Base-by-base conservation (phyloP, 495 filamentous ascomycete genomes). In the Geoglossum glabrum region DNA sequence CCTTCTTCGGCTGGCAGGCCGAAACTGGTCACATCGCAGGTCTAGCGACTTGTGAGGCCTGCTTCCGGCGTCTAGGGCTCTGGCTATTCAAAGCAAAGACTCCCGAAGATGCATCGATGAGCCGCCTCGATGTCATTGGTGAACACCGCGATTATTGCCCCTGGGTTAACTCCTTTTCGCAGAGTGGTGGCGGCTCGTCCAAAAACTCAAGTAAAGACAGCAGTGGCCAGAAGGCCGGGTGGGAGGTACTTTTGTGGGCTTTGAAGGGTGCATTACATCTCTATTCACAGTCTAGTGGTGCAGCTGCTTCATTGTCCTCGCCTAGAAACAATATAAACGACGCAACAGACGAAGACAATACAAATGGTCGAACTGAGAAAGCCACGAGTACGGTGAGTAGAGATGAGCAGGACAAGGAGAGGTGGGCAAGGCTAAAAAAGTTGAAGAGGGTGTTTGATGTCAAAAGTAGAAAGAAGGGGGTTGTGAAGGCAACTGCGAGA, bases 1-100 rank as follows among this genome's bases (percentile, higher is more conserved):
- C 90, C 1, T 69, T 95, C 15, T 83, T 88, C 57, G 92, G 92
- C 59, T 98, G 92, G 93, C 78, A 85, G 61, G 79, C 79, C 46
- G 77, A 83, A 26, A 72, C 86, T 64, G 75, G 76, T 31, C 74
- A 78, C 21, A 75, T 80, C 58, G 75, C 82, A 2, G 85, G 82
- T 49, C 70, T 87, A n/a, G 81, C 82, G 17, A 80, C 78, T 0
- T 98, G 92, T 66, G 72, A 78, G 51, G 84, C 84, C 38, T 98
- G 92, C 65, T 87, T 95, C 63, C 80, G 90, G 59, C 80, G 88
- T 7, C 74, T 97, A 0, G 92, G 93, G 0, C 76, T 98, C 7
- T 98, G 92, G 92, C 81, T 98, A 70, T 98, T 94, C 72, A 85
- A 81, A 63, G 54, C 21, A 6, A 26, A 45, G 71, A 3, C 21